Evolutionary conservation across 129 eudicot species (phyloP).

Genomic region (Flaveria brownii): DNA sequence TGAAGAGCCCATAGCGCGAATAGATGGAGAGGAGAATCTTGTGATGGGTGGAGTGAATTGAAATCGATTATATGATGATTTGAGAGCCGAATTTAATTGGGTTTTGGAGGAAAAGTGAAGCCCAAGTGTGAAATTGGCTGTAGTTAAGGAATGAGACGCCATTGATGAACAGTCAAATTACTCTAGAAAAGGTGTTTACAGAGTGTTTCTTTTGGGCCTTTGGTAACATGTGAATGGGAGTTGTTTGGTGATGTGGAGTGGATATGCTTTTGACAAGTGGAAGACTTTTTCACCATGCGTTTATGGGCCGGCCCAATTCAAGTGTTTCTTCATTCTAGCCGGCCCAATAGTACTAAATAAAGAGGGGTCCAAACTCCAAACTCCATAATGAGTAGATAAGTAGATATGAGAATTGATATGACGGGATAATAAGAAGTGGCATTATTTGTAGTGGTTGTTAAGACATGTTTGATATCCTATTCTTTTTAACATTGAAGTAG

Average conservation of each 20-base stretch:
- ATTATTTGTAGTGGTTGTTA: too few relatives aligned
- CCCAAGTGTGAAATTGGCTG: slow-evolving; percentile 34
- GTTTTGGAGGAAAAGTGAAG: slow-evolving; percentile 40
- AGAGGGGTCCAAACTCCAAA: too few relatives aligned
- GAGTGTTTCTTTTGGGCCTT: slow-evolving; percentile 11
- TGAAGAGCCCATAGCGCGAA: slow-evolving; percentile 89
- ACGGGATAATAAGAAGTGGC: too few relatives aligned
- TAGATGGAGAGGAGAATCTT: slow-evolving; percentile 30
- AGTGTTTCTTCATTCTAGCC: not conserved
- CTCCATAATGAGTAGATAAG: too few relatives aligned
- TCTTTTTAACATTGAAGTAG: too few relatives aligned
- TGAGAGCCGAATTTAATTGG: slow-evolving; percentile 28
- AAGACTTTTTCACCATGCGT: slow-evolving; percentile 2
- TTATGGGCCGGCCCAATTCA: slow-evolving; percentile 21
- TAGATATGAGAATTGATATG: too few relatives aligned
- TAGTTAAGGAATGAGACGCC: slow-evolving; percentile 50
- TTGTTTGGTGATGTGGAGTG: slow-evolving; percentile 14
- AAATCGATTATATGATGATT: slow-evolving; percentile 21
- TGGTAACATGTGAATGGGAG: slow-evolving; percentile 5
- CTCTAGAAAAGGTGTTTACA: not conserved
- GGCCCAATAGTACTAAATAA: too few relatives aligned
- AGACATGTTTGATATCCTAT: too few relatives aligned
- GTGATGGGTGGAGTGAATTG: slow-evolving; percentile 19
- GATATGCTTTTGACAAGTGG: slow-evolving; percentile 29
- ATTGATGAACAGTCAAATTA: slow-evolving; percentile 27